Evolutionary conservation across 78 protist species (phyloP), one percentile per base, ranked within the genome.

Genomic region (Speleostelium caveatum): DNA sequence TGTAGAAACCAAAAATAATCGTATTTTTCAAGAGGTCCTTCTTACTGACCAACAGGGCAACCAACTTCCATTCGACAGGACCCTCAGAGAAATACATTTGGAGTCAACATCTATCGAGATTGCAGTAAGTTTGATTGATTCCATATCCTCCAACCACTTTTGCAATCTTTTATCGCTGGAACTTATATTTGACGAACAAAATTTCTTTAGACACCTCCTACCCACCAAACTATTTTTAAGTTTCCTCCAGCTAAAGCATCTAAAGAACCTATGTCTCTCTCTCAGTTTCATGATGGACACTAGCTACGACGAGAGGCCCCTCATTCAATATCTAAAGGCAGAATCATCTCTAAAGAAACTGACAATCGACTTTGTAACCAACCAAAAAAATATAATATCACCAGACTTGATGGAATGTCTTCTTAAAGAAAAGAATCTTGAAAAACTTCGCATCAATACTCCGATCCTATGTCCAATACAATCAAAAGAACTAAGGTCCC

Each of bases 101-200:
- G 75, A 69, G 42, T 42, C 61, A 17, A 41, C 42, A 24, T 69
- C 75, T 33, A 24, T n/a, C n/a, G n/a, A n/a, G n/a, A n/a, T n/a
- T n/a, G n/a, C n/a, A n/a, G n/a, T n/a, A n/a, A n/a, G n/a, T n/a
- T n/a, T n/a, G n/a, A n/a, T n/a, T n/a, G n/a, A n/a, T n/a, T n/a
- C n/a, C n/a, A n/a, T n/a, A n/a, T n/a, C n/a, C n/a, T n/a, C n/a
- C n/a, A n/a, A n/a, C n/a, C n/a, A 45, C n/a, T 14, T 45, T 45
- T 14, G 53, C 6, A 10, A 45, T 14, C 6, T 45, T 45, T 14
- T 10, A 45, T 6, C 6, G 6, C 10, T 6, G 10, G 10, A 14
- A 14, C 53, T 10, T 10, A 45, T 6, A 45, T 45, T 45, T 10
- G 63, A 72, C 39, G 60, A 72, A n/a, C 21, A 32, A 32, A 53